Evolutionary conservation across 139 green algal genomes (phyloP), one percentile per base, ranked within the genome.

Genomic region (Chlamydomonas sphaeroides): DNA sequence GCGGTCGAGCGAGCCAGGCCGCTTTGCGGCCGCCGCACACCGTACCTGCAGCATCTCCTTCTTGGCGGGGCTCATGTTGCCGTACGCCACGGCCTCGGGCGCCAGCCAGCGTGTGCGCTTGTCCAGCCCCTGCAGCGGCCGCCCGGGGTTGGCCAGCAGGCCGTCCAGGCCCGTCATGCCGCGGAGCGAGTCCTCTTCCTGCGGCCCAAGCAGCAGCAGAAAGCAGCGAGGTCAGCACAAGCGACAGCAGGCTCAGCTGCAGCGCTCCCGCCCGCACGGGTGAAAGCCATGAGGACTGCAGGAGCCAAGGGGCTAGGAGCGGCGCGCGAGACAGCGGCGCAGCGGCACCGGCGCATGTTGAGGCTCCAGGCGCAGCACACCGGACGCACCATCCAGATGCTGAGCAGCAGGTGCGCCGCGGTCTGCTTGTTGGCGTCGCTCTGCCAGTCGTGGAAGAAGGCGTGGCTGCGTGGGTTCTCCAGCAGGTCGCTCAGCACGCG

Each of bases 391-490:
- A 76, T 78, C 89, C 89, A 93, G 2, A 91, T 68, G 17, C 32
- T 38, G 32, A 93, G 68, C 69, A 93, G 87, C 83, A 93, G 41
- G 75, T 91, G 85, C 38, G 79, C 82, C 6, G 83, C 84, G 28
- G 62, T 76, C 38, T 87, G 71, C 77, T 88, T 65, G 72, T 91
- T 77, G 38, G 57, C 33, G 65, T 81, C 57, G 4, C 86, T 88
- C 26, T 71, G 70, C 90, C 90, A 93, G 8, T 90, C 84, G 62
- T 88, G 80, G 56, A 93, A 89, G 70, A 93, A 93, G 17, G 78
- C 28, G 65, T 88, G 86, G 14, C 81, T 71, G 36, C 79, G 68
- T 3, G 78, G 69, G 83, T 93, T 90, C 6, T 71, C 66, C 42
- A 93, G 79, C 51, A 93, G 66, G 88, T 93, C 90, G 0, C 83